Evolutionary conservation across 1,284 basidiomycete species (phyloP).

Genomic region (Ganoderma meredithae): DNA sequence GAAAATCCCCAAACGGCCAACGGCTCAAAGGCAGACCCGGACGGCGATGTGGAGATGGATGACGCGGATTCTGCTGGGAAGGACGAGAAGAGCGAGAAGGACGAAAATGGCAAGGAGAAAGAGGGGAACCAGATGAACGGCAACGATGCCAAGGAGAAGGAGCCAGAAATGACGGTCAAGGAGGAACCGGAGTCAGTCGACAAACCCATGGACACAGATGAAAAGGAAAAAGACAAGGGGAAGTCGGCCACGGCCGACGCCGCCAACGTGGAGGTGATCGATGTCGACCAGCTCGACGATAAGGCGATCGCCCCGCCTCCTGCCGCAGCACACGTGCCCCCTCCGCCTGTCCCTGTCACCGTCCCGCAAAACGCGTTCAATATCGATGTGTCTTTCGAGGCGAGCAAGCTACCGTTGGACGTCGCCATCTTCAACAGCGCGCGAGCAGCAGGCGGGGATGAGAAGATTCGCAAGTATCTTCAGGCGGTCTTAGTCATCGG

Average conservation of each 20-base stretch:
- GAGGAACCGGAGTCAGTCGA: not conserved
- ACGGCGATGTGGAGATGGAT: constrained; percentile 33
- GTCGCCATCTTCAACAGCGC: constrained; percentile 94
- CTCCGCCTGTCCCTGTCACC: constrained; percentile 30
- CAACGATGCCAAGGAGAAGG: constrained; percentile 2
- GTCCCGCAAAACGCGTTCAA: constrained; percentile 46
- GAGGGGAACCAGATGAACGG: not conserved
- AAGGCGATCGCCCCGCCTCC: constrained; percentile 28
- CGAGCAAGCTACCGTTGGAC: constrained; percentile 92
- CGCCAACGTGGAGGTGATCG: constrained; percentile 53
- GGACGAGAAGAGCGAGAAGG: constrained; percentile 30
- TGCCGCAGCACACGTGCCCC: constrained; percentile 19
- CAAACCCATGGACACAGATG: constrained; percentile 1
- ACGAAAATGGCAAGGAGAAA: constrained; percentile 28
- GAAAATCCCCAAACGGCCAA: constrained; percentile 17
- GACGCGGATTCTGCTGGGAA: constrained; percentile 23
- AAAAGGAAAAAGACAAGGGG: constrained; percentile 13
- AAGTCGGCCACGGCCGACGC: constrained; percentile 34
- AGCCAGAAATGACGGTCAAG: constrained; percentile 8
- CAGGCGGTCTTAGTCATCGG: constrained; percentile 92
- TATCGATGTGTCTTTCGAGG: constrained; percentile 85
- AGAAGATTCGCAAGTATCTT: constrained; percentile 90
- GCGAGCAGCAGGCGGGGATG: constrained; percentile 84
- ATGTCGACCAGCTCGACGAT: constrained; percentile 59
- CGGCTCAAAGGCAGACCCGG: constrained; percentile 30